Conservation (phyloP, 495 filamentous ascomycete species). For the Podospora appendiculata region DNA sequence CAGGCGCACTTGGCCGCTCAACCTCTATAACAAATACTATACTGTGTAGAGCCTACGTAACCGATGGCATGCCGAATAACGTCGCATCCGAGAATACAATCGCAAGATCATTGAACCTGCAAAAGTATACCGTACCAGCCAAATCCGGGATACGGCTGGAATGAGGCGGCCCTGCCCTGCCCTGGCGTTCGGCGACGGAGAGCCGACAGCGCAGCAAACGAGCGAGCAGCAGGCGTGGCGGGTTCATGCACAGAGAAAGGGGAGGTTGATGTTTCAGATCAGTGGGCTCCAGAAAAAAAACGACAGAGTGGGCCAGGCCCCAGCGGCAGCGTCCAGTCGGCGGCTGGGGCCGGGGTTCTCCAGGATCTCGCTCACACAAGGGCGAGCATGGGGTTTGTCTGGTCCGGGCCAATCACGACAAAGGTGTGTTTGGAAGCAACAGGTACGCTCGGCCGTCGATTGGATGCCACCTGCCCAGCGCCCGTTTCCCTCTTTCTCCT, state of each 20-base stretch:
- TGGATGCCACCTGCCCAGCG: slow-evolving; percentile 5
- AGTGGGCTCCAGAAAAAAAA: neutral
- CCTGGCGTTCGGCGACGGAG: no score
- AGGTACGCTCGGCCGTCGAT: slow-evolving; percentile 12
- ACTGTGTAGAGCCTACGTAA: no score
- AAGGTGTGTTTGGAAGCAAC: neutral
- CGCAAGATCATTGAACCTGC: no score
- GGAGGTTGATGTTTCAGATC: slow-evolving; percentile 1
- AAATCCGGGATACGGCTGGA: no score
- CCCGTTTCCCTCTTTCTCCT: neutral
- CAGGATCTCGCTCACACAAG: slow-evolving; percentile 10
- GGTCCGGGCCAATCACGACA: slow-evolving; percentile 12
- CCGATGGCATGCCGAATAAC: no score
- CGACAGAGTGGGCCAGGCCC: neutral
- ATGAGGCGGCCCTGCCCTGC: no score
- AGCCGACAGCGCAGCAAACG: no score
- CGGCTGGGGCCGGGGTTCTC: slow-evolving; percentile 14
- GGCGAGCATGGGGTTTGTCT: no score
- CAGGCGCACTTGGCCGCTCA: no score
- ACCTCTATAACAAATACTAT: no score
- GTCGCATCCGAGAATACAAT: no score
- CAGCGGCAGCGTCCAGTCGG: slow-evolving; percentile 5
- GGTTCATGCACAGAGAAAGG: neutral
- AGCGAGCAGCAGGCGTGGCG: neutral
- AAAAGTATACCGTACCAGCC: no score